Evolutionary conservation across 75 land plant genomes (phyloP).

Genomic region (Selaginella tamariscina): DNA sequence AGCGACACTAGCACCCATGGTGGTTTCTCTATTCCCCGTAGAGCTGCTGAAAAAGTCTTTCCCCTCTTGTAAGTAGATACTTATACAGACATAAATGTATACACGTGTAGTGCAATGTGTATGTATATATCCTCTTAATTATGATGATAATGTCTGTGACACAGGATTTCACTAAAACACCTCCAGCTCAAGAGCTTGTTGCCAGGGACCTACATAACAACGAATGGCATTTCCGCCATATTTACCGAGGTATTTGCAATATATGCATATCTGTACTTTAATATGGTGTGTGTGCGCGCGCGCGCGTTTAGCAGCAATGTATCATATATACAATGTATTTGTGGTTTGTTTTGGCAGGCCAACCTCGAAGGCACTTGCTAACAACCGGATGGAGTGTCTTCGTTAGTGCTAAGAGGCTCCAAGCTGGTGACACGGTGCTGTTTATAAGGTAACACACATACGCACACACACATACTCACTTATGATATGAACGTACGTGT

Average conservation of each 20-base stretch:
- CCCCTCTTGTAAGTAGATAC: slow-evolving; percentile 12
- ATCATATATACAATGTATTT: no score
- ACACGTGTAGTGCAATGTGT: no score
- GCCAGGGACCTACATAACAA: slow-evolving; percentile 78
- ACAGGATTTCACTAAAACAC: slow-evolving; percentile 71
- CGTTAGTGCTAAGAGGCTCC: slow-evolving; percentile 10
- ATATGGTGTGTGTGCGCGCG: no score
- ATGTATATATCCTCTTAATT: not conserved
- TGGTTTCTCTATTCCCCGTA: slow-evolving; percentile 7
- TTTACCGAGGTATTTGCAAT: slow-evolving; percentile 64
- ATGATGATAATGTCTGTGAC: not conserved
- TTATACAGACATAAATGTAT: no score
- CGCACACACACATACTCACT: no score
- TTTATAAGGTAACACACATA: not conserved
- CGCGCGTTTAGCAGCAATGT: no score
- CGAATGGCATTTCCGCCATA: slow-evolving; percentile 82
- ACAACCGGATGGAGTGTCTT: slow-evolving; percentile 10
- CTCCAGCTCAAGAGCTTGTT: slow-evolving; percentile 78
- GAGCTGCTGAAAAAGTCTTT: slow-evolving; percentile 8
- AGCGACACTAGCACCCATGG: slow-evolving; percentile 13
- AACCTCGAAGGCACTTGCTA: slow-evolving; percentile 8
- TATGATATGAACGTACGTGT: no score
- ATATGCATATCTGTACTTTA: no score
- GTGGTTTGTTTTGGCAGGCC: not conserved
- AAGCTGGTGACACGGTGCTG: slow-evolving; percentile 11